Percentiles rank a stretch among this genome's conserved stretches.
Conservation (phyloP, 306 rosid genomes). For the Astragalus glycyphyllos region DNA sequence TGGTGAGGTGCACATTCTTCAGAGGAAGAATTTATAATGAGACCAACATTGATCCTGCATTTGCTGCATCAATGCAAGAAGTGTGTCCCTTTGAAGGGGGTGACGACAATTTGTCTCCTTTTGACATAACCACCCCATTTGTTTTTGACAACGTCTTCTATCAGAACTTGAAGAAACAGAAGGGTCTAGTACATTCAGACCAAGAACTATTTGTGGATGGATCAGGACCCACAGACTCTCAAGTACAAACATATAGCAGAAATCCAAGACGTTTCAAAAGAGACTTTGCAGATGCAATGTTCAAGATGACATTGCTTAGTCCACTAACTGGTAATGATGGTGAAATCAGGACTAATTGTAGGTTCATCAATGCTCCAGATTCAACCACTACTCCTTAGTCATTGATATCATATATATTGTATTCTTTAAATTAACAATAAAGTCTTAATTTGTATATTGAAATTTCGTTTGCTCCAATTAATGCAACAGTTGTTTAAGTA, state of each 20-base stretch:
- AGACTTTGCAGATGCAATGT: slow-evolving; percentile 58
- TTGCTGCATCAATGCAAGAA: slow-evolving; percentile 23
- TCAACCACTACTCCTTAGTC: too few relatives aligned
- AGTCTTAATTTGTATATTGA: too few relatives aligned
- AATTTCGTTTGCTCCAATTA: too few relatives aligned
- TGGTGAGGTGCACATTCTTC: slow-evolving; percentile 41
- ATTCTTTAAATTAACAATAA: too few relatives aligned
- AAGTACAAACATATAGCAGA: slow-evolving; percentile 37
- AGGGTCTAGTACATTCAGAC: slow-evolving; percentile 48
- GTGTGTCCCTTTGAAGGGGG: slow-evolving; percentile 46
- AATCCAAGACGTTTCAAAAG: slow-evolving; percentile 27
- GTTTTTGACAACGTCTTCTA: slow-evolving; percentile 38
- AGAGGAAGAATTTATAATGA: slow-evolving; percentile 47
- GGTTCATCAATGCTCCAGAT: neutral
- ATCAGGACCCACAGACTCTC: slow-evolving; percentile 32
- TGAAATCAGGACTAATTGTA: slow-evolving; percentile 41
- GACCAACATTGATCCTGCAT: slow-evolving; percentile 43
- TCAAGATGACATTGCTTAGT: slow-evolving; percentile 36
- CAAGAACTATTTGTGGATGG: slow-evolving; percentile 51
- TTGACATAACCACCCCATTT: neutral
- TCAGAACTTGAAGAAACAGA: slow-evolving; percentile 17
- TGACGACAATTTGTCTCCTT: slow-evolving; percentile 28
- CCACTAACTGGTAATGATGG: slow-evolving; percentile 43
- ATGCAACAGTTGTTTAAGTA: too few relatives aligned
- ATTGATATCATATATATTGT: too few relatives aligned